Evolutionary conservation across 169 alveolate genomes (phyloP).

Genomic region (Plasmodium malariae): DNA sequence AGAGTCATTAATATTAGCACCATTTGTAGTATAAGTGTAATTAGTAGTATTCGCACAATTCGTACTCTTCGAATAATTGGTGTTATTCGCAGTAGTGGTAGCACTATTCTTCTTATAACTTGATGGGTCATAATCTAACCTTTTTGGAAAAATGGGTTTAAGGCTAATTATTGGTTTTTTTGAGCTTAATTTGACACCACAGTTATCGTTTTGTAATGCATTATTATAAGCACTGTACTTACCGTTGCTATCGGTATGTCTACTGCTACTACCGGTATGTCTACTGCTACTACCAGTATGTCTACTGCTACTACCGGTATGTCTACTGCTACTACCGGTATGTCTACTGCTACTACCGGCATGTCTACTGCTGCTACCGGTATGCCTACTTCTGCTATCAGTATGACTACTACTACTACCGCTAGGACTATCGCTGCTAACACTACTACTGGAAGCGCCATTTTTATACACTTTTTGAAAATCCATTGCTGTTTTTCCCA

Average conservation of each 20-base stretch:
- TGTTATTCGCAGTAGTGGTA: not conserved
- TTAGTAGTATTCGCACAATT: too few relatives aligned
- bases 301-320: too few relatives aligned
- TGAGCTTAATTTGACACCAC: not conserved
- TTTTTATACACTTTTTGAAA: too few relatives aligned
- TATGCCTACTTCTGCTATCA: not conserved
- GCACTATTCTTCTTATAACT: conserved; percentile 1
- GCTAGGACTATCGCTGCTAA: not conserved
- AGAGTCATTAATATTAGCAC: not conserved
- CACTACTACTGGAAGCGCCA: not conserved
- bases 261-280: too few relatives aligned
- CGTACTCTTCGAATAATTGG: too few relatives aligned
- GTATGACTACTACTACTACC: not conserved
- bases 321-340: too few relatives aligned
- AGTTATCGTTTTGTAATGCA: not conserved
- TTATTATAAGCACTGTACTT: not conserved
- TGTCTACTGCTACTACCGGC: too few relatives aligned
- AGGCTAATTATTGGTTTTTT: not conserved
- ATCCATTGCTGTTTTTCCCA: too few relatives aligned
- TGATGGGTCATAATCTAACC: conserved; percentile 17
- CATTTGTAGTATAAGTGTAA: too few relatives aligned
- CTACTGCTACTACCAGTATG: too few relatives aligned
- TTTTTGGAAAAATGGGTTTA: conserved; percentile 17
- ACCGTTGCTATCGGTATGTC: not conserved
- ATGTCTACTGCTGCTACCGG: too few relatives aligned